Percentiles rank a stretch among this genome's conserved stretches.
These are phyloP conservation scores for Cucumis melo DNA, from an alignment of 306 rosid genomes.

Conservation along the genomic window DNA sequence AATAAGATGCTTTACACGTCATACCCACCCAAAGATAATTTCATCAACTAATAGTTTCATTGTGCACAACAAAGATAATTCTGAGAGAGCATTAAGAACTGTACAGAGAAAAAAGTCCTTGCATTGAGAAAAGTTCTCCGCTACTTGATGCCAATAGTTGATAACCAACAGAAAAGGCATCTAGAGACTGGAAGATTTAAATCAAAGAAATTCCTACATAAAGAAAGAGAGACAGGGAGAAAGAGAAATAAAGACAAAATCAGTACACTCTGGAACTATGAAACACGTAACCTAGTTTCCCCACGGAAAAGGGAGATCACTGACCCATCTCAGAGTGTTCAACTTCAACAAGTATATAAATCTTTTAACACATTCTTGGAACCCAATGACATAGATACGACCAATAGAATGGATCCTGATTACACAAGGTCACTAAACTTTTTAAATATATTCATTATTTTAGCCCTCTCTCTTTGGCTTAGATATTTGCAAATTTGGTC, in stretches of 20 bases:
- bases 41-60: background rate
- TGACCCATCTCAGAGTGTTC: background rate
- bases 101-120: background rate
- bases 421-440: background rate
- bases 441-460: background rate
- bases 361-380: background rate
- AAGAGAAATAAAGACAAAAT: background rate
- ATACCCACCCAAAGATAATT: background rate
- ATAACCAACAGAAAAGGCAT: background rate
- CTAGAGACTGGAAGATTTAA: background rate
- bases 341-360: background rate
- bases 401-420: background rate
- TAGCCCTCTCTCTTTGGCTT: background rate
- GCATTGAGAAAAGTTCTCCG: background rate
- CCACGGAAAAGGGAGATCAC: background rate
- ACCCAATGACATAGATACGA: background rate
- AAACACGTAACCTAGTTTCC: background rate
- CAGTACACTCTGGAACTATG: background rate
- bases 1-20: background rate
- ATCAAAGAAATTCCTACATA: background rate
- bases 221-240: background rate
- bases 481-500: background rate
- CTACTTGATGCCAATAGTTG: background rate
- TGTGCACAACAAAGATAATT: background rate
- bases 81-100: background rate